These are phyloP conservation scores for Aureobasidium sp. DNA, from an alignment of 2,329 filamentous ascomycete species.

Conservation along the genomic window DNA sequence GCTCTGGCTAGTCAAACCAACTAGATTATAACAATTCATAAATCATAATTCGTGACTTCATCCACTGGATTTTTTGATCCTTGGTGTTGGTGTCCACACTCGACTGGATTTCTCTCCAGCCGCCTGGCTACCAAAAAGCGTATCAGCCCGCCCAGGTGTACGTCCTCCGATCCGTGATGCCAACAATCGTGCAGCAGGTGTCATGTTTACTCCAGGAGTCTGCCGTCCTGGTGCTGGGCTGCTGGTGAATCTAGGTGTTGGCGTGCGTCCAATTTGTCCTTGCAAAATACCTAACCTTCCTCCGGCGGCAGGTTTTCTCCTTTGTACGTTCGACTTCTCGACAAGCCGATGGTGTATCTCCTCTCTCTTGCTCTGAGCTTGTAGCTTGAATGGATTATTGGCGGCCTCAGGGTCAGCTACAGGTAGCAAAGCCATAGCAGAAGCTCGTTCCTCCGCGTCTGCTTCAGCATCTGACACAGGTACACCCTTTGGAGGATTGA, in stretches of 20 bases:
- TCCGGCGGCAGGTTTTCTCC: slow-evolving; percentile 56
- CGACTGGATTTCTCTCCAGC: slow-evolving; percentile 13
- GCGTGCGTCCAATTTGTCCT: slow-evolving; percentile 43
- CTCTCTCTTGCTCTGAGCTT: slow-evolving; percentile 68
- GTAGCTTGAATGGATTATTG: slow-evolving; percentile 73
- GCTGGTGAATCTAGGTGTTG: slow-evolving; percentile 64
- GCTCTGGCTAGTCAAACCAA: neutral
- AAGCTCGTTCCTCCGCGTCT: slow-evolving; percentile 30
- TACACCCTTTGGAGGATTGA: slow-evolving; percentile 48
- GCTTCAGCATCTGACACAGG: slow-evolving; percentile 29
- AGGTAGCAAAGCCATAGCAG: slow-evolving; percentile 37
- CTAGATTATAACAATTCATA: neutral
- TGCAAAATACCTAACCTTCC: slow-evolving; percentile 28
- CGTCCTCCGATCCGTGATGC: slow-evolving; percentile 54
- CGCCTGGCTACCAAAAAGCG: slow-evolving; percentile 28
- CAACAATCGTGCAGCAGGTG: slow-evolving; percentile 66
- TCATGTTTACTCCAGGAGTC: slow-evolving; percentile 44
- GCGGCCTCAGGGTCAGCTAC: slow-evolving; percentile 43
- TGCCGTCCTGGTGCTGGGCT: slow-evolving; percentile 47
- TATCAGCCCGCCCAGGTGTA: slow-evolving; percentile 22
- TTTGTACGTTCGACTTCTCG: slow-evolving; percentile 67
- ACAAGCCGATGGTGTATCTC: slow-evolving; percentile 80
- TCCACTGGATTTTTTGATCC: slow-evolving; percentile 1
- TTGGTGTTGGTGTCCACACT: slow-evolving; percentile 21
- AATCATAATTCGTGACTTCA: slow-evolving; percentile 7